phyloP scores from a whole-genome alignment of 192 early-diverging fungal genomes.

The Mortierella hygrophila region DNA sequence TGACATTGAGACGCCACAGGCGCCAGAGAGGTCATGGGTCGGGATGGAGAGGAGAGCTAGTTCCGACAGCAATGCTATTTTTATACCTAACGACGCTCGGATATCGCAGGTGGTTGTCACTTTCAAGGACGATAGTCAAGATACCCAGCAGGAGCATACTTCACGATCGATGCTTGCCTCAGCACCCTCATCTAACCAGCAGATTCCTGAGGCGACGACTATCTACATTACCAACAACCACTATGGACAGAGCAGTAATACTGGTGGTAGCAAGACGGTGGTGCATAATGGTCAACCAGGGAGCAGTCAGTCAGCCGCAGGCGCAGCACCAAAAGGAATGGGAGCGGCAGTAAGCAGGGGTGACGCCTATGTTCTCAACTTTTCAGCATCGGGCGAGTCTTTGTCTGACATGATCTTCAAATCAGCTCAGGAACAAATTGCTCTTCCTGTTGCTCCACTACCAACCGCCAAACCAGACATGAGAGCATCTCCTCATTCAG shows the following conservation, averaged over 20 bases:
- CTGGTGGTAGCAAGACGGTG: background rate
- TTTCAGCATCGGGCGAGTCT: slow-evolving; percentile 29
- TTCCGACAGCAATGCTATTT: slow-evolving; percentile 13
- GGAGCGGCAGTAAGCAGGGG: background rate
- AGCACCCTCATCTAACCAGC: background rate
- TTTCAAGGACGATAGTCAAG: slow-evolving; percentile 13
- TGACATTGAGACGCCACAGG: background rate
- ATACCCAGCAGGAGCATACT: background rate
- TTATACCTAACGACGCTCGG: slow-evolving; percentile 19
- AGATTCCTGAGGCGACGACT: slow-evolving; percentile 17
- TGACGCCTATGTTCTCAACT: slow-evolving; percentile 13
- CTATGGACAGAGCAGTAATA: slow-evolving; percentile 6
- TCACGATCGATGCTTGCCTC: background rate
- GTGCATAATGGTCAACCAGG: background rate
- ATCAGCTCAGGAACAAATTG: background rate
- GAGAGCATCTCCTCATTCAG: background rate
- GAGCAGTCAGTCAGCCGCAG: background rate
- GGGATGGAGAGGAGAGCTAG: slow-evolving; percentile 11
- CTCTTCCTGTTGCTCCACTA: background rate
- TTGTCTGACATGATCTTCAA: slow-evolving; percentile 45
- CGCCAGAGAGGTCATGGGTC: slow-evolving; percentile 12
- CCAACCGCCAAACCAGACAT: background rate
- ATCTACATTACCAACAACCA: slow-evolving; percentile 31
- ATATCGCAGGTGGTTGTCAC: slow-evolving; percentile 45
- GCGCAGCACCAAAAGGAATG: background rate